These are phyloP conservation scores for Anastatica hierochuntica DNA, from an alignment of 345 rosid species.

Conservation along the genomic window DNA sequence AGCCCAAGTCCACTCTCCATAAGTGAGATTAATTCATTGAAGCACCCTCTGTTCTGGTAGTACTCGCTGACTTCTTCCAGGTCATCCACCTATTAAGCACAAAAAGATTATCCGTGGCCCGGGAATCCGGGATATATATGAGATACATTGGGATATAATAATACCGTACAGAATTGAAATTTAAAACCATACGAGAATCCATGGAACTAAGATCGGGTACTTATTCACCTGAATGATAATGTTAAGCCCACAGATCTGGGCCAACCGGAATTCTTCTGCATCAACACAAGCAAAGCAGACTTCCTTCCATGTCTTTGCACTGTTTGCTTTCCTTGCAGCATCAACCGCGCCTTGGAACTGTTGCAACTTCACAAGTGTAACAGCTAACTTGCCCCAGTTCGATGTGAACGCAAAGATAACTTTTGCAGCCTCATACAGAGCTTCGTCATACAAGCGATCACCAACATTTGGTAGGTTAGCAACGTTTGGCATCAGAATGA, in stretches of 20 bases:
- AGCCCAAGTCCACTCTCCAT: slow-evolving; percentile 98
- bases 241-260: slow-evolving; percentile 96
- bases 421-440: slow-evolving; percentile 90
- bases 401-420: slow-evolving; percentile 88
- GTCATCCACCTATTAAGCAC: slow-evolving; percentile 69
- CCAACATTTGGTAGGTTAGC: slow-evolving; percentile 93
- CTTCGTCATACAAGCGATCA: slow-evolving; percentile 83
- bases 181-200: background rate
- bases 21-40: slow-evolving; percentile 90
- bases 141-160: background rate
- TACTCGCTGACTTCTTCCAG: slow-evolving; percentile 93
- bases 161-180: background rate
- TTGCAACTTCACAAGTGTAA: slow-evolving; percentile 81
- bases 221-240: slow-evolving; percentile 71
- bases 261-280: slow-evolving; percentile 94
- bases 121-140: slow-evolving; percentile 1
- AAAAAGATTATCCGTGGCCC: slow-evolving; percentile 5
- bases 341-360: slow-evolving; percentile 99
- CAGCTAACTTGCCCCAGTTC: slow-evolving; percentile 97
- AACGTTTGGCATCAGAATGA: slow-evolving; percentile 96
- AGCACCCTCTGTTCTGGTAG: slow-evolving; percentile 96
- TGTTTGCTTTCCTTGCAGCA: slow-evolving; percentile 97
- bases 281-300: slow-evolving; percentile 99
- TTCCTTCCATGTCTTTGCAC: slow-evolving; percentile 99
- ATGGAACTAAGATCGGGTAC: background rate